Conservation (phyloP, 2,329 filamentous ascomycete genomes). For the Phialocephala subalpina region DNA sequence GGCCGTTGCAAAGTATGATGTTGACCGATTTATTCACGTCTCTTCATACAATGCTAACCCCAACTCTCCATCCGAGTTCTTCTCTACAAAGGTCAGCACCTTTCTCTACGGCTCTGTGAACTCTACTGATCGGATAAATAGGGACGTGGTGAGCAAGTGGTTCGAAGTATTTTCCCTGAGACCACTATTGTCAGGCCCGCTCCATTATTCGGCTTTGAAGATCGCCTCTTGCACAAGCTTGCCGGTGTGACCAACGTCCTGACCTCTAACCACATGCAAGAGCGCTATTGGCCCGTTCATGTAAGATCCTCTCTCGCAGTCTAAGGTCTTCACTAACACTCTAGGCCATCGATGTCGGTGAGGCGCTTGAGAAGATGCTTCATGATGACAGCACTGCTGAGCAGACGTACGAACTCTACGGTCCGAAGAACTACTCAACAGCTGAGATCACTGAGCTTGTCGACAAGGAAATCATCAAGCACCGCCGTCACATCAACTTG, state of each 20-base stretch:
- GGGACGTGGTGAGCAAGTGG: constrained; percentile 84
- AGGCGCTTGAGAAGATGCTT: constrained; percentile 87
- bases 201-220: constrained; percentile 94
- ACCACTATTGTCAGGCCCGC: constrained; percentile 96
- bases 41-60: constrained; percentile 91
- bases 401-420: constrained; percentile 94
- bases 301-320: constrained; percentile 54
- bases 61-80: constrained; percentile 87
- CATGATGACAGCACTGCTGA: constrained; percentile 90
- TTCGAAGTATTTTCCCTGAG: constrained; percentile 90
- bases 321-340: neutral
- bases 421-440: constrained; percentile 91
- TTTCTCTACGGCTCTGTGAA: neutral
- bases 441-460: constrained; percentile 87
- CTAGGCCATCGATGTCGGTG: constrained; percentile 87
- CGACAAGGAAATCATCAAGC: constrained; percentile 91
- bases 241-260: constrained; percentile 83
- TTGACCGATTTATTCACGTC: constrained; percentile 95
- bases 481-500: constrained; percentile 88
- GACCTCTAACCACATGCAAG: constrained; percentile 91
- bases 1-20: constrained; percentile 95
- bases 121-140: constrained; percentile 42
- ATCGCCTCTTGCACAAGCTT: constrained; percentile 86
- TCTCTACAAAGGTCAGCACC: constrained; percentile 79
- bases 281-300: constrained; percentile 92